Evolutionary conservation across 2,329 filamentous ascomycete species (phyloP).

Genomic region (Leptographium wingfieldii): DNA sequence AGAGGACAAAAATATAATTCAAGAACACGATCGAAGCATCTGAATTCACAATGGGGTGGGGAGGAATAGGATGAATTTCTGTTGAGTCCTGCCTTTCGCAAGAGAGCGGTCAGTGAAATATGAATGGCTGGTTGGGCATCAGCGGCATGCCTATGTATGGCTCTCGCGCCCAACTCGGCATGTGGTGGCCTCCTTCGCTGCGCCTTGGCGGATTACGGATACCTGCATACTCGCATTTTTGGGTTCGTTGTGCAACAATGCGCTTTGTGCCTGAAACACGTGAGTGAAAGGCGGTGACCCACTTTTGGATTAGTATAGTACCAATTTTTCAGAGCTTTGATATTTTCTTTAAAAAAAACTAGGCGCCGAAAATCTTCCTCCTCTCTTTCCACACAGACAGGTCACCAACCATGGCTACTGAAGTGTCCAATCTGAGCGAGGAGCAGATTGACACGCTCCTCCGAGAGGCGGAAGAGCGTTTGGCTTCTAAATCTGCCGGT

Average conservation of each 20-base stretch:
- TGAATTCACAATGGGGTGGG: constrained; percentile 2
- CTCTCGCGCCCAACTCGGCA: constrained; percentile 8
- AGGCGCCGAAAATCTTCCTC: not conserved
- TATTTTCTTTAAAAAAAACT: not conserved
- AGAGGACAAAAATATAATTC: not conserved
- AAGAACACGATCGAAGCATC: not conserved
- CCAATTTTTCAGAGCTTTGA: not conserved
- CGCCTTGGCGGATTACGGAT: not conserved
- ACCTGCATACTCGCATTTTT: not conserved
- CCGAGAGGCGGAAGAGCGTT: constrained; percentile 25
- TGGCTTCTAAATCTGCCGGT: constrained; percentile 15
- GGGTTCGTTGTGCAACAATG: not conserved
- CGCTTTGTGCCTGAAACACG: not conserved
- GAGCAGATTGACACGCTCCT: constrained; percentile 25
- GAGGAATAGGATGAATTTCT: constrained; percentile 10
- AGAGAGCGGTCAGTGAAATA: constrained; percentile 21
- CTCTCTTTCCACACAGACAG: not conserved
- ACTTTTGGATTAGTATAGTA: not conserved
- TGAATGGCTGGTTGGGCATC: constrained; percentile 21
- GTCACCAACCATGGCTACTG: constrained; percentile 15
- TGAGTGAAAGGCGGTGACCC: not conserved
- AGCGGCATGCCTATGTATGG: constrained; percentile 7
- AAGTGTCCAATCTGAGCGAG: constrained; percentile 18
- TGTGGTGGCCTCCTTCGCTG: not conserved
- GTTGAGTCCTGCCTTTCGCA: constrained; percentile 3